A percentile compares a stretch with the other conserved stretches of the same genome.
Evolutionary conservation across 352 stramenopile species (phyloP).

Genomic region (Phytophthora podocarpi): DNA sequence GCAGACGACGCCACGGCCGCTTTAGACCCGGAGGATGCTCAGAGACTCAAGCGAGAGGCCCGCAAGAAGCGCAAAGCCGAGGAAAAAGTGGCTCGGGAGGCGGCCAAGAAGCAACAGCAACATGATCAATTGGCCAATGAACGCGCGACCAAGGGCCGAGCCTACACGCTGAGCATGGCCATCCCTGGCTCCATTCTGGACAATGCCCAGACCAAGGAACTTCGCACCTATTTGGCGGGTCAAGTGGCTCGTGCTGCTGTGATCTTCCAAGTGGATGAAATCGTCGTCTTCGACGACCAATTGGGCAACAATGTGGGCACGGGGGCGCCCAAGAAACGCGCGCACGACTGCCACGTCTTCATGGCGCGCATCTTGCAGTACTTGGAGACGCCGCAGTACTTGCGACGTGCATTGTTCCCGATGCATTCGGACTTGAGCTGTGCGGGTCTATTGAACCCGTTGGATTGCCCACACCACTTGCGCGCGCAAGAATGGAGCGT

Average conservation of each 20-base stretch:
- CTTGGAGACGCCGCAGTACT: slow-evolving; percentile 98
- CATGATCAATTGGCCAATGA: slow-evolving; percentile 34
- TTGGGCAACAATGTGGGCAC: slow-evolving; percentile 63
- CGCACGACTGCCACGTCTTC: slow-evolving; percentile 84
- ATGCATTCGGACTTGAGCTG: slow-evolving; percentile 98
- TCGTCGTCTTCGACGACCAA: slow-evolving; percentile 98
- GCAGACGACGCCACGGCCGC: not conserved
- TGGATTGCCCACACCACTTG: slow-evolving; percentile 98
- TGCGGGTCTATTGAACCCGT: slow-evolving; percentile 94
- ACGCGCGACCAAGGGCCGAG: slow-evolving; percentile 60
- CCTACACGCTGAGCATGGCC: slow-evolving; percentile 96
- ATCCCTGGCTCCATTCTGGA: slow-evolving; percentile 96
- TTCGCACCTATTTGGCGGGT: slow-evolving; percentile 96
- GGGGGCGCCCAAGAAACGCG: slow-evolving; percentile 55
- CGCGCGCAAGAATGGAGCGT: slow-evolving; percentile 91
- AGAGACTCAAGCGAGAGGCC: slow-evolving; percentile 60
- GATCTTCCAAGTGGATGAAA: slow-evolving; percentile 98
- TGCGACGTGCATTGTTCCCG: slow-evolving; percentile 96
- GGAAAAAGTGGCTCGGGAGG: slow-evolving; percentile 47
- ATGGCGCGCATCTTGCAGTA: slow-evolving; percentile 96
- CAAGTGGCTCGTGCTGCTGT: slow-evolving; percentile 96
- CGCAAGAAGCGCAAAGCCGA: slow-evolving; percentile 78
- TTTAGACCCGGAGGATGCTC: slow-evolving; percentile 26
- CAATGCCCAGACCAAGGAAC: slow-evolving; percentile 97
- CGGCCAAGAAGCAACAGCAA: slow-evolving; percentile 43